These are phyloP conservation scores for Dothiorella sarmentorum DNA, from an alignment of 2,329 filamentous ascomycete genomes.

Conservation along the genomic window DNA sequence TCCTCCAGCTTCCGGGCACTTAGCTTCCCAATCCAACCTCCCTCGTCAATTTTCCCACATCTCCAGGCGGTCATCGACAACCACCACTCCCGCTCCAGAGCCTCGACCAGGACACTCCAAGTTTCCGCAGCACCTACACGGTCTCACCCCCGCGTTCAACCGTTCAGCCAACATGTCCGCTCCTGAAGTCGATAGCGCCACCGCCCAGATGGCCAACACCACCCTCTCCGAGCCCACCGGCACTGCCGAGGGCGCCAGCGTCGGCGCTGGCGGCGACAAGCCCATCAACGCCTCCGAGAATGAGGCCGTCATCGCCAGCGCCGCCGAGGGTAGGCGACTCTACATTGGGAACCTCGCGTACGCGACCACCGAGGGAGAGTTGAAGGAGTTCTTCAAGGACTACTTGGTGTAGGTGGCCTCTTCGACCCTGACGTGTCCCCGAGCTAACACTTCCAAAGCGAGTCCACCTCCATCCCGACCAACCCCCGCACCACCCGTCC, in stretches of 20 bases:
- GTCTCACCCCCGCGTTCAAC: constrained; percentile 39
- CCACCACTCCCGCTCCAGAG: constrained; percentile 28
- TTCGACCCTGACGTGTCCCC: neutral
- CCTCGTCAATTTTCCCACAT: constrained; percentile 51
- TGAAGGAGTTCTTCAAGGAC: constrained; percentile 99
- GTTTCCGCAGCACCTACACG: constrained; percentile 38
- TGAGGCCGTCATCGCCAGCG: constrained; percentile 92
- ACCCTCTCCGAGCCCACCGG: constrained; percentile 56
- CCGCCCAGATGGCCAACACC: constrained; percentile 65
- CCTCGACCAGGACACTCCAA: constrained; percentile 41
- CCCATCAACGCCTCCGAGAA: constrained; percentile 71
- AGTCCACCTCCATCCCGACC: constrained; percentile 98
- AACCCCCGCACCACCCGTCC: constrained; percentile 98
- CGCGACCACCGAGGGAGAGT: constrained; percentile 99
- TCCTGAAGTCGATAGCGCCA: constrained; percentile 68
- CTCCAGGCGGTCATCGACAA: constrained; percentile 45
- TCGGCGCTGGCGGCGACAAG: constrained; percentile 53
- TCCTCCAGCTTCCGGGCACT: constrained; percentile 35
- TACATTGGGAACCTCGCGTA: constrained; percentile 99
- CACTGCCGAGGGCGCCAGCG: constrained; percentile 54
- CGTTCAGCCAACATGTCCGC: constrained; percentile 75
- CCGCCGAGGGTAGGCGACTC: constrained; percentile 96
- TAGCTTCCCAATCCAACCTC: constrained; percentile 52
- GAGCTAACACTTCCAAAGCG: constrained; percentile 55
- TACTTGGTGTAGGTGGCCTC: constrained; percentile 86